Conservation (phyloP, 495 filamentous ascomycete genomes). For the Rhizodiscina lignyota region DNA sequence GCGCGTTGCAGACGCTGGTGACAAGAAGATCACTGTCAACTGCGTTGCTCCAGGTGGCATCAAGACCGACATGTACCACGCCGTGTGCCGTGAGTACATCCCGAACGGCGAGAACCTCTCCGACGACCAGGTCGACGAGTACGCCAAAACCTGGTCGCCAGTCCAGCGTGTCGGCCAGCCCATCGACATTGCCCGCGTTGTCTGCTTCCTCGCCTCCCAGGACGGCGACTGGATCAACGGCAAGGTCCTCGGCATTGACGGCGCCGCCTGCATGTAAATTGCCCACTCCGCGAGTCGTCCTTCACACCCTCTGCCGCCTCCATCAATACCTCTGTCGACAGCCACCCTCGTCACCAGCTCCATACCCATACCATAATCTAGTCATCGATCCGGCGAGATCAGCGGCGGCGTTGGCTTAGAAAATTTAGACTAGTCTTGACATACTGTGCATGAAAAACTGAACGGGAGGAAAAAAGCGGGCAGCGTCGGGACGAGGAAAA, state of each 20-base stretch:
- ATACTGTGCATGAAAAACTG: too few species aligned
- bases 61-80: slow-evolving; percentile 56
- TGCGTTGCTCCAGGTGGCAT: slow-evolving; percentile 49
- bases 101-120: slow-evolving; percentile 33
- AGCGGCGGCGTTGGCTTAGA: too few species aligned
- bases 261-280: slow-evolving; percentile 8
- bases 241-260: slow-evolving; percentile 25
- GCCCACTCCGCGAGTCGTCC: too few species aligned
- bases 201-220: slow-evolving; percentile 45
- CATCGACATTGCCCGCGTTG: slow-evolving; percentile 46
- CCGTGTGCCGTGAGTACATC: slow-evolving; percentile 48
- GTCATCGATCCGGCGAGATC: too few species aligned
- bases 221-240: slow-evolving; percentile 54
- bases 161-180: slow-evolving; percentile 43
- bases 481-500: too few species aligned
- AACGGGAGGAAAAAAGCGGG: too few species aligned
- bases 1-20: slow-evolving; percentile 17
- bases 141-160: slow-evolving; percentile 39
- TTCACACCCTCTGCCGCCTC: too few species aligned
- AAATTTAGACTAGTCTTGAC: too few species aligned
- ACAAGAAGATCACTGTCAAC: slow-evolving; percentile 46
- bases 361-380: too few species aligned
- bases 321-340: too few species aligned
- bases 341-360: too few species aligned
- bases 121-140: slow-evolving; percentile 29